phyloP scores from a whole-genome alignment of 1,139 yeast genomes.

The Pichia sp. region DNA sequence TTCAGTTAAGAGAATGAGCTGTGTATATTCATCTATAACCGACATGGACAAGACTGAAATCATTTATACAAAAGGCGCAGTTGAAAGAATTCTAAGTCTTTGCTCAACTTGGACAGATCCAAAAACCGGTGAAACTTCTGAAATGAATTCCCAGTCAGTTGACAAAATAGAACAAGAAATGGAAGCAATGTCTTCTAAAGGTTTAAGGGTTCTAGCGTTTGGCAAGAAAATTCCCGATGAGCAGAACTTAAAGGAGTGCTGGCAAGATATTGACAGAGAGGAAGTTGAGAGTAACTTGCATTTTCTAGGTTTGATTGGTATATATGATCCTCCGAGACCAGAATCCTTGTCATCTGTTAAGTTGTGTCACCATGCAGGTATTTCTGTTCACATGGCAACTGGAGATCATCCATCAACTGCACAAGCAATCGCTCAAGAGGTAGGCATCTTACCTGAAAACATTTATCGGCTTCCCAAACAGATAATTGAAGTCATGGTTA shows the following conservation, averaged over 20 bases:
- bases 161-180: constrained; percentile 51
- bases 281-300: constrained; percentile 51
- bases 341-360: constrained; percentile 69
- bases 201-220: constrained; percentile 72
- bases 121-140: constrained; percentile 32
- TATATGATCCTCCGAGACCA: constrained; percentile 77
- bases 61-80: constrained; percentile 74
- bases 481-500: constrained; percentile 62
- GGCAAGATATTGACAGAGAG: constrained; percentile 42
- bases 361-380: constrained; percentile 70
- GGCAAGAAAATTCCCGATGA: constrained; percentile 41
- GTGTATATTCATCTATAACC: constrained; percentile 45
- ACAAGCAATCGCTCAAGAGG: constrained; percentile 77
- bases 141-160: constrained; percentile 43
- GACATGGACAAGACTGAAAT: constrained; percentile 30
- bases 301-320: constrained; percentile 71
- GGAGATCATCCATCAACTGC: constrained; percentile 88
- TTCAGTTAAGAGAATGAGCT: constrained; percentile 69
- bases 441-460: constrained; percentile 74
- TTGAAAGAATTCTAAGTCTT: constrained; percentile 60
- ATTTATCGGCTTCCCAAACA: constrained; percentile 59
- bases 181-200: constrained; percentile 61
- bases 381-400: constrained; percentile 79
- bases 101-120: constrained; percentile 55
- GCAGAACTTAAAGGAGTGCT: constrained; percentile 23